These are phyloP conservation scores for Chiua virens DNA, from an alignment of 768 basidiomycete genomes.

Conservation along the genomic window DNA sequence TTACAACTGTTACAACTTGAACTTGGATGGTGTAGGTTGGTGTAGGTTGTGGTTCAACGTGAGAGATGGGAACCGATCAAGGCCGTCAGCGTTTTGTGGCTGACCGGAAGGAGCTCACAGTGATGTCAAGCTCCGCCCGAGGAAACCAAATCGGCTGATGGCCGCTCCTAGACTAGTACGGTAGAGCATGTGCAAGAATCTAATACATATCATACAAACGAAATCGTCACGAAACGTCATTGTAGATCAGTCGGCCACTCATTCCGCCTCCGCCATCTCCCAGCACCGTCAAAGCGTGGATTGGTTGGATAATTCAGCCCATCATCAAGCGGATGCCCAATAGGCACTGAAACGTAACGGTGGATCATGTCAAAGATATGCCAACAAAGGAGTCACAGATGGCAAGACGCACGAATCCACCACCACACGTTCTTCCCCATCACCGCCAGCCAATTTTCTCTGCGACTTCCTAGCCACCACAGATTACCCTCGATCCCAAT, in stretches of 20 bases:
- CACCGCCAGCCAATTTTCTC: conserved; percentile 72
- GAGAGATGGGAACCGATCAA: background rate
- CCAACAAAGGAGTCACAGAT: background rate
- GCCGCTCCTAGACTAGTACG: no score
- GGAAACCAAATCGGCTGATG: no score
- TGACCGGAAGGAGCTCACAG: no score
- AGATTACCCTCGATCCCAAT: conserved; percentile 75
- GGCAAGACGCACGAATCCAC: conserved; percentile 73
- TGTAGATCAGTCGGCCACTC: conserved; percentile 72
- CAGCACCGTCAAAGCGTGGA: conserved; percentile 70
- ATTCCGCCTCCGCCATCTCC: conserved; percentile 60
- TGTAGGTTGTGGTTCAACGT: conserved; percentile 4
- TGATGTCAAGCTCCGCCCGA: conserved; percentile 22
- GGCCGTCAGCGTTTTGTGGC: no score
- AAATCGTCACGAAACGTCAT: conserved; percentile 32
- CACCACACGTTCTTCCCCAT: conserved; percentile 71
- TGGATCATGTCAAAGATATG: background rate
- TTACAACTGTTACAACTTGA: no score
- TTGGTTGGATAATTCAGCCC: conserved; percentile 67
- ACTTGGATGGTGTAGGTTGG: background rate
- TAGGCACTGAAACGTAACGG: conserved; percentile 35
- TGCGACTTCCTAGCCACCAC: conserved; percentile 75
- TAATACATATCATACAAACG: background rate
- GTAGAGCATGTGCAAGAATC: no score
- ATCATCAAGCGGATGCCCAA: conserved; percentile 55